phyloP scores from a whole-genome alignment of 768 basidiomycete genomes.

The Kwoniella europaea region DNA sequence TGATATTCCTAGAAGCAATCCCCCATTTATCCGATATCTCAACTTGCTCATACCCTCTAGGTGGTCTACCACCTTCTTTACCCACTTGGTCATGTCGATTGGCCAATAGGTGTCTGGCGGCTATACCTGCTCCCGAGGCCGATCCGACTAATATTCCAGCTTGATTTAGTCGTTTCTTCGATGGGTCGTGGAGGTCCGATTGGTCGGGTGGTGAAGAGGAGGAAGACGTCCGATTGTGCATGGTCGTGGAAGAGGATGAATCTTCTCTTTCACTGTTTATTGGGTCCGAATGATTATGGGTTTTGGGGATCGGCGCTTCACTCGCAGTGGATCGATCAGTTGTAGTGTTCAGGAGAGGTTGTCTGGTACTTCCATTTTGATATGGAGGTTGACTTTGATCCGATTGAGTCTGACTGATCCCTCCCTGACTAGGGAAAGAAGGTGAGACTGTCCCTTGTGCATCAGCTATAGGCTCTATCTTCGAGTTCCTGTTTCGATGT shows the following conservation, averaged over 20 bases:
- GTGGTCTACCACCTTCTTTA: conserved; percentile 12
- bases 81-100: background rate
- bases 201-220: background rate
- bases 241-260: conserved; percentile 17
- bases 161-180: conserved; percentile 12
- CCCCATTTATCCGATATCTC: conserved; percentile 20
- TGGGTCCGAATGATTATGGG: no score
- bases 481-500: background rate
- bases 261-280: no score
- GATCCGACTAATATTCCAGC: conserved; percentile 21
- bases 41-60: conserved; percentile 19
- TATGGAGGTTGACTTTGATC: background rate
- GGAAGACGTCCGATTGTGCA: conserved; percentile 4
- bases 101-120: conserved; percentile 17
- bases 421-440: background rate
- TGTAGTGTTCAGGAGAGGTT: background rate
- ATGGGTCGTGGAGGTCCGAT: conserved; percentile 16
- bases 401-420: background rate
- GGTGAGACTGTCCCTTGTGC: background rate
- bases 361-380: no score
- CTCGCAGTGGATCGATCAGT: no score
- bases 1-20: conserved; percentile 18
- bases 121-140: conserved; percentile 24
- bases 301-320: background rate
- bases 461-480: background rate